Conservation (phyloP, 2,329 filamentous ascomycete genomes). For the Zymoseptoria pseudotritici region DNA sequence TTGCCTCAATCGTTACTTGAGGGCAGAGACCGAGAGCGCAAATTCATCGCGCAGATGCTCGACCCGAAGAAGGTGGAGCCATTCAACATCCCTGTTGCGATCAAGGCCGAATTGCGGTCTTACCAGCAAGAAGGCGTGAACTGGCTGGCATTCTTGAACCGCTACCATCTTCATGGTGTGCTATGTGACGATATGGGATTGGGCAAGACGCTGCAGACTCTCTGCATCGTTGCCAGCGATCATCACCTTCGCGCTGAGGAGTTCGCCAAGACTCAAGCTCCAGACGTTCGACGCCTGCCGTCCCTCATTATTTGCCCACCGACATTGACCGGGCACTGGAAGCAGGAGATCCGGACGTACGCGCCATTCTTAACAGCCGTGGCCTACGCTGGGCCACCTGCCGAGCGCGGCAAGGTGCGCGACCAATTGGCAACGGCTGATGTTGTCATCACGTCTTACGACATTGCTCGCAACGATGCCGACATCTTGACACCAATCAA, state of each 20-base stretch:
- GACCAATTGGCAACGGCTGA: conserved; percentile 68
- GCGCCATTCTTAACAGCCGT: conserved; percentile 87
- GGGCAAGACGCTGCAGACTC: conserved; percentile 91
- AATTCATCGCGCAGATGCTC: conserved; percentile 92
- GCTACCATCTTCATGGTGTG: conserved; percentile 95
- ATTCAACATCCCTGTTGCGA: conserved; percentile 88
- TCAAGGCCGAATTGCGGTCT: conserved; percentile 91
- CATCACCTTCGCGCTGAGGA: conserved; percentile 91
- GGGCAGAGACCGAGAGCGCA: conserved; percentile 86
- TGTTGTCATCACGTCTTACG: conserved; percentile 94
- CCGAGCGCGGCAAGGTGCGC: conserved; percentile 66
- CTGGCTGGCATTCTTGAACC: conserved; percentile 96
- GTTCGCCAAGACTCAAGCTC: conserved; percentile 70
- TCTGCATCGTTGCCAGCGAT: conserved; percentile 96
- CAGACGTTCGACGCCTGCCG: conserved; percentile 71
- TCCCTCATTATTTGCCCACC: conserved; percentile 95
- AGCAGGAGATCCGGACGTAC: conserved; percentile 93
- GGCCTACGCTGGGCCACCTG: conserved; percentile 83
- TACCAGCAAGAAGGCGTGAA: conserved; percentile 99
- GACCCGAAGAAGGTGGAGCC: conserved; percentile 95
- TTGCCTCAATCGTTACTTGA: conserved; percentile 80
- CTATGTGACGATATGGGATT: conserved; percentile 99
- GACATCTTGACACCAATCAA: conserved; percentile 73
- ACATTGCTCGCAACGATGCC: conserved; percentile 94
- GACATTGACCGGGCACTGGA: conserved; percentile 95